These are phyloP conservation scores for Orbilia brochopaga DNA, from an alignment of 2,329 filamentous ascomycete genomes.

Conservation along the genomic window DNA sequence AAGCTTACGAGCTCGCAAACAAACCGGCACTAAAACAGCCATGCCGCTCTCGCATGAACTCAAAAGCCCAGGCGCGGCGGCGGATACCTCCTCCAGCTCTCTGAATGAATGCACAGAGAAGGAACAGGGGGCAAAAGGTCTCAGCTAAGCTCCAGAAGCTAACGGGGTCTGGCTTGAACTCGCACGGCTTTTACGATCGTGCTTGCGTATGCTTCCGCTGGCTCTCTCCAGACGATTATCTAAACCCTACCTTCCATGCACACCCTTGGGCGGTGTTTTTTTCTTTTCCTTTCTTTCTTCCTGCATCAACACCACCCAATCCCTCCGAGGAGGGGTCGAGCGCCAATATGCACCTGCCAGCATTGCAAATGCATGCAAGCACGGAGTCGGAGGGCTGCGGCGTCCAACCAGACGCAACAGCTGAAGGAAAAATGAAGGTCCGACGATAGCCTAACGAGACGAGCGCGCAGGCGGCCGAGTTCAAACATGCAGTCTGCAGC, in stretches of 20 bases:
- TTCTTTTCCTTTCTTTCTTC: conserved; percentile 2
- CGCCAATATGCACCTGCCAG: conserved; percentile 31
- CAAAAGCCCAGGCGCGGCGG: conserved; percentile 47
- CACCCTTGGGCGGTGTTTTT: conserved; percentile 2
- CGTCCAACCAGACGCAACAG: conserved; percentile 4
- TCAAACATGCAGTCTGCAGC: conserved; percentile 36
- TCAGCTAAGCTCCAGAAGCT: conserved; percentile 24
- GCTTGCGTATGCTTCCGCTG: conserved; percentile 47
- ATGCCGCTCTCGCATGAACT: conserved; percentile 36
- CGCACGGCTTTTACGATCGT: conserved; percentile 39
- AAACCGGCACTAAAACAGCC: conserved; percentile 39
- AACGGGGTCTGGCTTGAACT: conserved; percentile 28
- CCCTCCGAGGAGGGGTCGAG: conserved; percentile 32
- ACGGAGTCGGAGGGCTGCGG: conserved; percentile 1
- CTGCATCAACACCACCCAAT: conserved; percentile 30
- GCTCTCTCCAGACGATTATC: conserved; percentile 19
- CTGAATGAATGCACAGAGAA: conserved; percentile 30
- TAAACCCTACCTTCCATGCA: conserved; percentile 12
- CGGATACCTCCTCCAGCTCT: conserved; percentile 24
- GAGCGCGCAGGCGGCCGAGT: conserved; percentile 42
- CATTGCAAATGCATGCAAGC: conserved; percentile 39
- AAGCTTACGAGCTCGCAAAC: conserved; percentile 36
- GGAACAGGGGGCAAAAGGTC: conserved; percentile 17
- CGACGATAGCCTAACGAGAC: conserved; percentile 50
- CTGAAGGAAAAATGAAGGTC: conserved; percentile 51